Evolutionary conservation across 768 basidiomycete species (phyloP).

Genomic region (Serendipita vermifera): DNA sequence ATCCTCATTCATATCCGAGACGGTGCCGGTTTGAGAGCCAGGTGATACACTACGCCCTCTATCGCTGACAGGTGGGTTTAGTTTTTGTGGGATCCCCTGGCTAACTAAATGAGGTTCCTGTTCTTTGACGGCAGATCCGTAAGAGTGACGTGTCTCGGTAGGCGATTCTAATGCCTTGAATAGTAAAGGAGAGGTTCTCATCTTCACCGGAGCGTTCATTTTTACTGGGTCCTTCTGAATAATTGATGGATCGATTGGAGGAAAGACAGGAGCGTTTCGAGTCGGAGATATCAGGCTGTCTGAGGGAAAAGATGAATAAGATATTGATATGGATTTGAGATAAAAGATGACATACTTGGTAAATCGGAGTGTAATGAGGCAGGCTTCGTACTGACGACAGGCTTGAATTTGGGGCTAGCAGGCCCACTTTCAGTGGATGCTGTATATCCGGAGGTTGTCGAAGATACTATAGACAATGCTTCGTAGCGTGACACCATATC

Average conservation of each 20-base stretch:
- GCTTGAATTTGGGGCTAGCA: neutral
- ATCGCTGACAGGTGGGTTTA: neutral
- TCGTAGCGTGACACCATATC: slow-evolving; percentile 80
- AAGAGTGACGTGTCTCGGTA: too few relatives aligned
- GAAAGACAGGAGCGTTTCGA: neutral
- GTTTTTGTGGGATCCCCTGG: too few relatives aligned
- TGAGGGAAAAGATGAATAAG: too few relatives aligned
- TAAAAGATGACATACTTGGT: too few relatives aligned
- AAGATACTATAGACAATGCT: slow-evolving; percentile 35
- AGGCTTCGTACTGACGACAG: slow-evolving; percentile 9
- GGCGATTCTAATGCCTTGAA: slow-evolving; percentile 7
- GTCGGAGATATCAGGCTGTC: slow-evolving; percentile 1
- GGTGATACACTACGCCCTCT: neutral
- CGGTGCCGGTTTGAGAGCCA: neutral
- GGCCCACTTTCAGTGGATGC: slow-evolving; percentile 9
- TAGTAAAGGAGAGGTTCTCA: neutral
- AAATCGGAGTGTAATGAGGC: slow-evolving; percentile 21
- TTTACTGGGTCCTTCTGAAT: neutral
- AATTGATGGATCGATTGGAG: neutral
- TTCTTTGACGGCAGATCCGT: too few relatives aligned
- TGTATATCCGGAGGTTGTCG: slow-evolving; percentile 18
- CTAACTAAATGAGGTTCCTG: too few relatives aligned
- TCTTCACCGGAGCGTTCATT: slow-evolving; percentile 4
- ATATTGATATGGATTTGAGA: too few relatives aligned
- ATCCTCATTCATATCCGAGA: slow-evolving; percentile 6